Base-by-base conservation (phyloP, 768 basidiomycete genomes). In the Jaapia argillacea region DNA sequence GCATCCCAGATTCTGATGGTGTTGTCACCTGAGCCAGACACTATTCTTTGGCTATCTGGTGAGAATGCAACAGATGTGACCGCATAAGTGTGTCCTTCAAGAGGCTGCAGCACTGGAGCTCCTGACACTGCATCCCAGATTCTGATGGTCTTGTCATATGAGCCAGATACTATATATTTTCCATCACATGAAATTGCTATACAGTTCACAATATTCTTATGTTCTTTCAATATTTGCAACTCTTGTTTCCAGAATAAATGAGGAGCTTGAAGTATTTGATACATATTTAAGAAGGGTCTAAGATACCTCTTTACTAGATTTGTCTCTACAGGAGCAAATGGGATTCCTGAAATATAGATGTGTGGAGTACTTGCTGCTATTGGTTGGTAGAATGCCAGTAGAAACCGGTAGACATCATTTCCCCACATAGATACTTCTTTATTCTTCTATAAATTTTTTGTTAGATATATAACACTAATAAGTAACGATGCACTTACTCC, bases 311-410 rank as follows among this genome's bases (percentile, higher is more conserved):
- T 10, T 10, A 16, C 28, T 16, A 33, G 10, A 33, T 10, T 10
- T 10, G 28, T 10, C 10, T 10, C 28, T 16, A 10, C 28, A 10
- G 40, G 25, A 23, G 48, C 33, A 41, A 59, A 56, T 25, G 56
- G 53, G 6, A 59, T 35, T 3, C 51, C 56, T 16, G 56, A 58
- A 14, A 58, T 16, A 46, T 58, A 58, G 16, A 58, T 48, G 33
- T 58, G 57, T 1, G 54, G 57, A 3, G 44, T 48, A 47, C 48
- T 52, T 22, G 53, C 45, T 18, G 42, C 5, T 16, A 55, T 53
- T 1, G 44, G 23, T 27, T n/a, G 22, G 16, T 10, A 37, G 24
- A 58, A 58, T 4, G 39, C 27, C 16, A 27, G 16, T 10, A 56
- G 43, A 36, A 56, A 56, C 20, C 36, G 35, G 2, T 22, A 23